These are phyloP conservation scores for Tylopilus plumbeoviolaceoides DNA, from an alignment of 768 basidiomycete species.

Conservation along the genomic window DNA sequence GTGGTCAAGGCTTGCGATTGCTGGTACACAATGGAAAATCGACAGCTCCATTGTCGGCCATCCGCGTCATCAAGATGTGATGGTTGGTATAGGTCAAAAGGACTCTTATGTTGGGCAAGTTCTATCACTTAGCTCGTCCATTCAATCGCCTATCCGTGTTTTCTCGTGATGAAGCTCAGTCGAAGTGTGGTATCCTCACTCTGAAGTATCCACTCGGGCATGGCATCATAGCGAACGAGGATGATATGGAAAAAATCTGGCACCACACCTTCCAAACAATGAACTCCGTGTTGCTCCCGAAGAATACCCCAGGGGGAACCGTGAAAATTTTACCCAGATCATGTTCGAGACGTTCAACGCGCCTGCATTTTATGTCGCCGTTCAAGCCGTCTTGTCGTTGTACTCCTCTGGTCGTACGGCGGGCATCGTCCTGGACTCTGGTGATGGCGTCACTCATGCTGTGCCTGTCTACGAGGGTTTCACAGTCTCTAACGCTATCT, in stretches of 20 bases:
- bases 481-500: too few relatives aligned
- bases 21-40: slow-evolving; percentile 10
- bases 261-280: too few relatives aligned
- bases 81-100: slow-evolving; percentile 99
- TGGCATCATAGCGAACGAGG: slow-evolving; percentile 97
- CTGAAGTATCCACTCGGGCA: slow-evolving; percentile 93
- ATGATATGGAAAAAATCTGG: slow-evolving; percentile 99
- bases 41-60: too few relatives aligned
- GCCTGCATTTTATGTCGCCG: too few relatives aligned
- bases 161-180: slow-evolving; percentile 84
- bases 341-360: too few relatives aligned
- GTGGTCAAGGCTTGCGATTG: too few relatives aligned
- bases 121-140: slow-evolving; percentile 1
- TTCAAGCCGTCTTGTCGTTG: too few relatives aligned
- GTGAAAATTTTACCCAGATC: slow-evolving; percentile 74
- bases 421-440: too few relatives aligned
- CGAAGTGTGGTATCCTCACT: slow-evolving; percentile 92
- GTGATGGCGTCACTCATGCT: too few relatives aligned
- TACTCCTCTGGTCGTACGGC: too few relatives aligned
- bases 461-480: too few relatives aligned
- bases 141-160: slow-evolving; percentile 10
- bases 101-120: slow-evolving; percentile 80
- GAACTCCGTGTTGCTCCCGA: slow-evolving; percentile 75
- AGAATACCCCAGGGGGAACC: slow-evolving; percentile 71
- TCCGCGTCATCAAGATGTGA: slow-evolving; percentile 92